phyloP scores from a whole-genome alignment of 805 yeast species.

The Zygoascus bituminiphila region DNA sequence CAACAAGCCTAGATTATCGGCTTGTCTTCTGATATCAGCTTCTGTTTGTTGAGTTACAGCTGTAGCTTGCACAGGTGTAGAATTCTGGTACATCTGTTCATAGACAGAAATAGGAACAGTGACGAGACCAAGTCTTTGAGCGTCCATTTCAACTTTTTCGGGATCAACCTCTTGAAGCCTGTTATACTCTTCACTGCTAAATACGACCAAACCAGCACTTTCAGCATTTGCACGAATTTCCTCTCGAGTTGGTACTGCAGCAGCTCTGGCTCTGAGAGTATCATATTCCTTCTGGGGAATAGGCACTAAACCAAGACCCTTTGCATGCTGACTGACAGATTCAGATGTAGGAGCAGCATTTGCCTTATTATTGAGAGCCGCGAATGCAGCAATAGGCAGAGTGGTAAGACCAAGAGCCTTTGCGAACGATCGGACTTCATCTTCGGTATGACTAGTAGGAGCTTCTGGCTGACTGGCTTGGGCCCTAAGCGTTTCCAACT shows the following conservation, averaged over 20 bases:
- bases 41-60: slow-evolving; percentile 7
- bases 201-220: slow-evolving; percentile 21
- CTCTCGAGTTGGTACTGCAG: slow-evolving; percentile 4
- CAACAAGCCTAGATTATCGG: slow-evolving; percentile 3
- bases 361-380: background rate
- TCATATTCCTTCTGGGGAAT: slow-evolving; percentile 5
- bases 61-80: slow-evolving; percentile 4
- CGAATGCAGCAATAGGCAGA: background rate
- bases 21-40: slow-evolving; percentile 4
- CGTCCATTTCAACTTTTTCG: slow-evolving; percentile 9
- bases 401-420: background rate
- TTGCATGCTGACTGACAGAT: background rate
- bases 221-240: slow-evolving; percentile 15
- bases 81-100: slow-evolving; percentile 4
- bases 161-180: background rate
- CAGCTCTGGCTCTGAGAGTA: background rate
- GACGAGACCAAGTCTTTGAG: slow-evolving; percentile 17
- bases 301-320: slow-evolving; percentile 3
- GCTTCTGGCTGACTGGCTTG: slow-evolving; percentile 4
- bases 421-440: slow-evolving; percentile 1
- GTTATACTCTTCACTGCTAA: slow-evolving; percentile 18
- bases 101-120: slow-evolving; percentile 12
- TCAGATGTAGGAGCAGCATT: slow-evolving; percentile 18
- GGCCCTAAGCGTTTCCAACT: slow-evolving; percentile 4
- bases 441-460: slow-evolving; percentile 12